Percentiles rank a stretch among this genome's conserved stretches.
phyloP scores from a whole-genome alignment of 139 green algal species.

The Chlorella sp. region DNA sequence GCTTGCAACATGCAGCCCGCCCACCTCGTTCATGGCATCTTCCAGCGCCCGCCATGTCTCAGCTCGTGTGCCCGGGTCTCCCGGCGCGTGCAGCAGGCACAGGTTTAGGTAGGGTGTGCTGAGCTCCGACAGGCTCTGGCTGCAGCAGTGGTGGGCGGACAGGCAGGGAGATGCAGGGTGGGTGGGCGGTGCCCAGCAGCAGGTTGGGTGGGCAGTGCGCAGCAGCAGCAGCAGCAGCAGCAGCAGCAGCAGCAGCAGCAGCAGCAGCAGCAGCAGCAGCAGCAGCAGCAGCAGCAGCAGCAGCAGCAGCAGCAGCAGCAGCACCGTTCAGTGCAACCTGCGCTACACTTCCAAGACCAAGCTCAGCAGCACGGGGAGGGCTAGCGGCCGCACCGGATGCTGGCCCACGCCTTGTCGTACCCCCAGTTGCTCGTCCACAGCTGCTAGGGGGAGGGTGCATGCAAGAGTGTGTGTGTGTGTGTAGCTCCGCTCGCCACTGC shows the following conservation, averaged over 20 bases:
- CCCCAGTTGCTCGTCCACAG: slow-evolving; percentile 38
- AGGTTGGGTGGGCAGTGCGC: too few species aligned
- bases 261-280: too few species aligned
- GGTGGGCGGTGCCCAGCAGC: neutral
- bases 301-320: too few species aligned
- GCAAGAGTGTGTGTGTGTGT: too few species aligned
- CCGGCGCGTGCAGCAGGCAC: slow-evolving; percentile 67
- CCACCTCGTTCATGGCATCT: slow-evolving; percentile 29
- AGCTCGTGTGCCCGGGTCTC: slow-evolving; percentile 25
- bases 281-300: too few species aligned
- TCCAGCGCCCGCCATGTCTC: slow-evolving; percentile 72
- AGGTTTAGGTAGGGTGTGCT: slow-evolving; percentile 33
- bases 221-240: too few species aligned
- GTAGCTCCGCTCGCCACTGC: too few species aligned
- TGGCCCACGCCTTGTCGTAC: neutral
- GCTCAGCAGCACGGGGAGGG: too few species aligned
- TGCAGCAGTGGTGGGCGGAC: neutral
- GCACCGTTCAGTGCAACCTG: too few species aligned
- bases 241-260: too few species aligned
- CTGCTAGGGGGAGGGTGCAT: too few species aligned
- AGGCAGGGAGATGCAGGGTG: neutral
- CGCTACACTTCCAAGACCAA: too few species aligned
- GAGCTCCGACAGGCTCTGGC: slow-evolving; percentile 16
- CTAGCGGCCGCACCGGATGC: neutral
- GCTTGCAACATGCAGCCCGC: neutral